phyloP scores from a whole-genome alignment of 2,329 filamentous ascomycete genomes.

The Fusarium humuli region DNA sequence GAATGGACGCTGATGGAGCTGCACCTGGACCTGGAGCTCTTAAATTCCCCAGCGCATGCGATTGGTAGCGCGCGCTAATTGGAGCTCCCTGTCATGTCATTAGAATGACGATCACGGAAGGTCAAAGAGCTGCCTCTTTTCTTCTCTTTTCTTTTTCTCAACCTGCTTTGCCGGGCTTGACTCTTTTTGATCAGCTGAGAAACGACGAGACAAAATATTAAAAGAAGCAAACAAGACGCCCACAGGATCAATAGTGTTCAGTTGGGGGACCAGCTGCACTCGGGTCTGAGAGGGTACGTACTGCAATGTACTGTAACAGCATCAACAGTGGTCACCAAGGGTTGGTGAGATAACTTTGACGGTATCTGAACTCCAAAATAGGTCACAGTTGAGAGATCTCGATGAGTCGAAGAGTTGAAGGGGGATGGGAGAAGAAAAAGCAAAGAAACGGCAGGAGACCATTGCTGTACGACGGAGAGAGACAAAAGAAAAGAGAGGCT shows the following conservation, averaged over 20 bases:
- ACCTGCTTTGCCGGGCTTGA: constrained; percentile 5
- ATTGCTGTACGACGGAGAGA: not conserved
- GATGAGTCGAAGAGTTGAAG: constrained; percentile 1
- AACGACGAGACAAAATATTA: constrained; percentile 10
- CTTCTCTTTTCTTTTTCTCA: constrained; percentile 12
- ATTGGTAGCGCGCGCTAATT: constrained; percentile 39
- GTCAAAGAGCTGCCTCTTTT: constrained; percentile 11
- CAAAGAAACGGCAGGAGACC: constrained; percentile 1
- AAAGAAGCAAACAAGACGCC: constrained; percentile 16
- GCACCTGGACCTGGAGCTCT: constrained; percentile 7
- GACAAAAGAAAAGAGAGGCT: constrained; percentile 17
- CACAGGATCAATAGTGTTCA: not conserved
- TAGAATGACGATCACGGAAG: constrained; percentile 26
- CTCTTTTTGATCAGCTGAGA: constrained; percentile 2
- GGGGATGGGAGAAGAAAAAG: constrained; percentile 2
- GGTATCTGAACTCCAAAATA: not conserved
- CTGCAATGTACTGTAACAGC: not conserved
- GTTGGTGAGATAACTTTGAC: constrained; percentile 22
- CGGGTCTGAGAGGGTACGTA: not conserved
- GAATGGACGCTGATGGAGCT: constrained; percentile 30
- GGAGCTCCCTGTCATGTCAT: constrained; percentile 21
- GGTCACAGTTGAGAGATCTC: constrained; percentile 6
- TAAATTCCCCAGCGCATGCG: constrained; percentile 6
- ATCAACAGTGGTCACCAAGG: constrained; percentile 10
- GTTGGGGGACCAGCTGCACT: not conserved